Base-by-base conservation (phyloP, 352 stramenopile species). In the Globisporangium iwayamae region DNA sequence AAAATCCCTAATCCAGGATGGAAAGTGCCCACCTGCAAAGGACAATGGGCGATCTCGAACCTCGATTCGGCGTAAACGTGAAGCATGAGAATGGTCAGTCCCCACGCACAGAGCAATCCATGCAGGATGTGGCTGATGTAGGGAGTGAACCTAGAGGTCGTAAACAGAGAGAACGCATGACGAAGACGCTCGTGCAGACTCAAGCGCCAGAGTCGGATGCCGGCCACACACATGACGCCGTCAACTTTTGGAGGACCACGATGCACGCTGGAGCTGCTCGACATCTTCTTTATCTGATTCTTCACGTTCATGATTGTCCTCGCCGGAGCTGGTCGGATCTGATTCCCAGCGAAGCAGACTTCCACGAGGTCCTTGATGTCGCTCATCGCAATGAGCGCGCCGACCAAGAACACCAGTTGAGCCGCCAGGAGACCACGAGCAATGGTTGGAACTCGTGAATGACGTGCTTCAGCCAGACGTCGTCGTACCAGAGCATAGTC, bases 61-160 rank as follows among this genome's bases (percentile, higher is more conserved):
- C 62, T 59, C 0, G 62, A 25, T 6, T 67, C 70, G 11, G 72
- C 56, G 63, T 72, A 38, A 8, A 74, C 53, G 32, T 76, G 72
- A 6, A 76, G 36, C 0, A 25, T 57, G 10, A 79, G 56, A 30
- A 74, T 54, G 5, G 63, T 4, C 0, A 70, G 25, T 14, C 63
- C 72, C 69, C 69, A 76, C 3, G 45, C 11, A 28, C 10, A 30
- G 20, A 52, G 11, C 10, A 52, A 32, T 32, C n/a, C 46, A 22
- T 52, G 46, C 20, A 32, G 22, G n/a, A 32, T 30, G 46, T 16
- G 46, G 14, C 18, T 28, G 46, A 52, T 2, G 46, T 18, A 28
- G 20, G 1, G 46, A 18, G 6, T 32, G 20, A 52, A 28, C 46
- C 14, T 52, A 9, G 46, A 52, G n/a, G 22, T 13, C 25, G n/a